Evolutionary conservation across 2,329 filamentous ascomycete genomes (phyloP), one percentile per base, ranked within the genome.

Genomic region (Chaetomium sp.): DNA sequence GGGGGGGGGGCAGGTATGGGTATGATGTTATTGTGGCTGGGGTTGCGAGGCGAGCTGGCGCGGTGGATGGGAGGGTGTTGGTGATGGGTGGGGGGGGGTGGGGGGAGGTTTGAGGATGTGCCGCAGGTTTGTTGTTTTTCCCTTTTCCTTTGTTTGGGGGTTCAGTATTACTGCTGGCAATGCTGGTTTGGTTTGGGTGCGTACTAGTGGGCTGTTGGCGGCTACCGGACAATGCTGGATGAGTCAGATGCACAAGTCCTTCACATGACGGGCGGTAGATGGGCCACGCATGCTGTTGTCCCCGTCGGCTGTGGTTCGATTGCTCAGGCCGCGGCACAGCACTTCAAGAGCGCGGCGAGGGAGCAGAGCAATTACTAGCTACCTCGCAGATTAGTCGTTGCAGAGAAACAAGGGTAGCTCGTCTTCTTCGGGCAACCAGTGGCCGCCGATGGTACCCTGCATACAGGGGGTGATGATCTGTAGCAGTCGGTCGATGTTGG

Each of bases 251-350:
- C 79, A 23, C 90, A 93, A 71, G 72, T 89, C 10, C 72, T 80
- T 0, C 75, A 76, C 0, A 68, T 78, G 0, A 73, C 77, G 0
- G 74, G 72, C 1, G 70, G 78, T 0, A 68, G 71, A 4, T 67
- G 75, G 4, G 78, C 82, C 6, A 83, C 78, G 0, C 76, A 85
- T 10, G 81, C 87, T 33, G 74, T 94, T 16, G 83, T 84, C 0
- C 88, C 90, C 0, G 88, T 90, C 1, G 91, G 91, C 0, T 90
- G 91, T 0, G 91, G 91, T 0, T 90, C 87, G 5, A 83, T 92
- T 64, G 88, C 88, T 0, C 88, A 93, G 68, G 85, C 91, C 0
- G 90, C 91, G 0, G 82, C 84, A 0, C 78, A 80, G 35, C 85
- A 90, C 72, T 92, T 82, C 78, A 91, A 90, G 70, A 57, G 64